Conservation (phyloP, 1,284 basidiomycete genomes). For the Anthracocystis walkeri region DNA sequence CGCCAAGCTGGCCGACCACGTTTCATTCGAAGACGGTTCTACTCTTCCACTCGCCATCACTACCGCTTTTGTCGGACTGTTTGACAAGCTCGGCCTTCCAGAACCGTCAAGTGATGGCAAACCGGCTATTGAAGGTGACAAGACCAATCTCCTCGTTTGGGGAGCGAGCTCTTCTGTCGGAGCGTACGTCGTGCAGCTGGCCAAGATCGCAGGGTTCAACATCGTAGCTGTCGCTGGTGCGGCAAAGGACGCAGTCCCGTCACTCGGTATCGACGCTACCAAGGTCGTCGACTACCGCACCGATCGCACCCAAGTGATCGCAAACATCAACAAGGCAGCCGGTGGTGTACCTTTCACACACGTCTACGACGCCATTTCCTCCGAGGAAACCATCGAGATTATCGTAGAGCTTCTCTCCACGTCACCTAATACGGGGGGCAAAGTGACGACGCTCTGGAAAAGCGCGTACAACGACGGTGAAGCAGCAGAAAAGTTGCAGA, state of each 20-base stretch:
- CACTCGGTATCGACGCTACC: conserved; percentile 13
- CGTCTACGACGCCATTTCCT: conserved; percentile 61
- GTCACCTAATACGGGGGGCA: conserved; percentile 20
- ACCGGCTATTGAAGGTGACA: conserved; percentile 24
- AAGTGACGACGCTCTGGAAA: conserved; percentile 16
- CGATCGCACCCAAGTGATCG: conserved; percentile 34
- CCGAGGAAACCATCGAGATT: conserved; percentile 38
- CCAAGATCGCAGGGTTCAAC: conserved; percentile 61
- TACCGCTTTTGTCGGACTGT: conserved; percentile 69
- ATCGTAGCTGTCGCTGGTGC: conserved; percentile 66
- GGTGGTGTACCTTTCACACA: conserved; percentile 33
- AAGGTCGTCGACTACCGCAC: conserved; percentile 52
- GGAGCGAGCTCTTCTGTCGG: conserved; percentile 69
- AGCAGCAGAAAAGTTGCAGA: conserved; percentile 13
- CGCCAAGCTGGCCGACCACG: conserved; percentile 46
- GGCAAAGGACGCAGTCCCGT: conserved; percentile 18
- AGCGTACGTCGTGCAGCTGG: conserved; percentile 68
- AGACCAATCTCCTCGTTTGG: conserved; percentile 62
- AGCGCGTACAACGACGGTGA: conserved; percentile 20
- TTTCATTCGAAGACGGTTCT: conserved; percentile 68
- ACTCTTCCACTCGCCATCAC: conserved; percentile 68
- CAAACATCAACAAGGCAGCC: conserved; percentile 43
- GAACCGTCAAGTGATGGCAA: conserved; percentile 19
- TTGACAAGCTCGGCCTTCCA: conserved; percentile 55
- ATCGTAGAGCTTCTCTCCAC: conserved; percentile 48